Conservation (phyloP, 305 asterid species). For the Rubia occidens region DNA sequence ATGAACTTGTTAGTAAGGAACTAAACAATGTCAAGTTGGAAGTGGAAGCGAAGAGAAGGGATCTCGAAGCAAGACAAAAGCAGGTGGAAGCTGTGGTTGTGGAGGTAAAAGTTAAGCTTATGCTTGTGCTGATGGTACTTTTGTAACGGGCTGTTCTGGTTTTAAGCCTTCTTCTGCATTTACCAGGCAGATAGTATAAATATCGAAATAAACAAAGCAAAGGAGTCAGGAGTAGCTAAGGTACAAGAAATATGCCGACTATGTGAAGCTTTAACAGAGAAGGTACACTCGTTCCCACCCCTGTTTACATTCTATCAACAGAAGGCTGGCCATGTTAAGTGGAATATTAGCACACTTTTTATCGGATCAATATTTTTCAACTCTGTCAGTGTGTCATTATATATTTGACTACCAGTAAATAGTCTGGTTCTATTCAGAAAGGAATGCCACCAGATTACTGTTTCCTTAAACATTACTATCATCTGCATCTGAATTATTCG, state of each 20-base stretch:
- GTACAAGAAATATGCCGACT: conserved; percentile 37
- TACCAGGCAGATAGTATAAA: conserved; percentile 44
- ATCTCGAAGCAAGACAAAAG: conserved; percentile 43
- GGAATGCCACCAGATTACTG: neutral
- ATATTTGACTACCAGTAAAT: neutral
- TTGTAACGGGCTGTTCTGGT: conserved; percentile 9
- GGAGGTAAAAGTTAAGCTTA: conserved; percentile 35
- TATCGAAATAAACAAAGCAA: conserved; percentile 33
- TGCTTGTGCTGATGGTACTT: conserved; percentile 9
- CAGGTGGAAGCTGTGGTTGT: conserved; percentile 53
- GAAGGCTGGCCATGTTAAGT: neutral
- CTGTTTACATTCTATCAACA: neutral
- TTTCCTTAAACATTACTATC: neutral
- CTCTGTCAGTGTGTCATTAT: neutral
- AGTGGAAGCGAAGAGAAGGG: conserved; percentile 45
- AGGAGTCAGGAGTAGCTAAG: conserved; percentile 53
- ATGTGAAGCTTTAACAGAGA: conserved; percentile 49
- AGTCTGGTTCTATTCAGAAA: neutral
- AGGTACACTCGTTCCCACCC: conserved; percentile 32
- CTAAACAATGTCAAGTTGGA: conserved; percentile 48
- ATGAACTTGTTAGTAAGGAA: conserved; percentile 47
- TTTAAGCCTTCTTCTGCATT: conserved; percentile 13
- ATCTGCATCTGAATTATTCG: neutral
- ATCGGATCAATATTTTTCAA: neutral
- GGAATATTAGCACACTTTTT: neutral